These are phyloP conservation scores for Botryotinia narcissicola DNA, from an alignment of 2,329 filamentous ascomycete species.

Conservation along the genomic window DNA sequence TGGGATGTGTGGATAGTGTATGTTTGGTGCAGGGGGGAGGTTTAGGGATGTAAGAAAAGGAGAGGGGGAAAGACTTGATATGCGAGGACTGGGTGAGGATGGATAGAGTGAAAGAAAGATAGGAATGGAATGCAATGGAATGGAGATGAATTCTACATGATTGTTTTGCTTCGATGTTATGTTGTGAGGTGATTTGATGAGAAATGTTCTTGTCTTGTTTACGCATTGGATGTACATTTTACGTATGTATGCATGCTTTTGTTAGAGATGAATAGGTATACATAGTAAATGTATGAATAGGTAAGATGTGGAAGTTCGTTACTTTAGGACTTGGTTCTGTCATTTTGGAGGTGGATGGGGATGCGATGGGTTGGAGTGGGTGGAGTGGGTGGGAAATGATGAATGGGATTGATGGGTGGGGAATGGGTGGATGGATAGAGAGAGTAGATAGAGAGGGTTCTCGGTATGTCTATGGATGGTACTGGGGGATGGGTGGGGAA, in stretches of 20 bases:
- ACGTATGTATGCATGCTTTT: not conserved
- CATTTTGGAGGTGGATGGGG: too few species aligned
- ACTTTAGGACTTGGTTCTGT: too few species aligned
- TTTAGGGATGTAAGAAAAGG: not conserved
- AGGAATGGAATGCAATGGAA: not conserved
- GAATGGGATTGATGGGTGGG: too few species aligned
- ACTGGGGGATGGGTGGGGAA: too few species aligned
- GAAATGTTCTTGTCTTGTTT: not conserved
- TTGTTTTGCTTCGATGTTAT: not conserved
- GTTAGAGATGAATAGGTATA: not conserved
- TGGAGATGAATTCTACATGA: not conserved
- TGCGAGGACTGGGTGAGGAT: not conserved
- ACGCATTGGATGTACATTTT: accelerated
- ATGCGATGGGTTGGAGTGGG: too few species aligned
- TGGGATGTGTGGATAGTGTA: not conserved
- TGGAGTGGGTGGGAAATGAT: too few species aligned
- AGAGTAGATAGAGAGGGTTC: too few species aligned
- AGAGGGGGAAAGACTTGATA: not conserved
- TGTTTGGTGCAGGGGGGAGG: not conserved
- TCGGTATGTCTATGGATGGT: too few species aligned
- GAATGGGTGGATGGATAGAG: too few species aligned
- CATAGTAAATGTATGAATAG: too few species aligned
- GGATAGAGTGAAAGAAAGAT: not conserved
- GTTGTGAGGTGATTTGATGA: not conserved
- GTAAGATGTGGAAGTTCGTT: too few species aligned